Conservation (phyloP, 495 filamentous ascomycete species). For the Podospora comata region DNA sequence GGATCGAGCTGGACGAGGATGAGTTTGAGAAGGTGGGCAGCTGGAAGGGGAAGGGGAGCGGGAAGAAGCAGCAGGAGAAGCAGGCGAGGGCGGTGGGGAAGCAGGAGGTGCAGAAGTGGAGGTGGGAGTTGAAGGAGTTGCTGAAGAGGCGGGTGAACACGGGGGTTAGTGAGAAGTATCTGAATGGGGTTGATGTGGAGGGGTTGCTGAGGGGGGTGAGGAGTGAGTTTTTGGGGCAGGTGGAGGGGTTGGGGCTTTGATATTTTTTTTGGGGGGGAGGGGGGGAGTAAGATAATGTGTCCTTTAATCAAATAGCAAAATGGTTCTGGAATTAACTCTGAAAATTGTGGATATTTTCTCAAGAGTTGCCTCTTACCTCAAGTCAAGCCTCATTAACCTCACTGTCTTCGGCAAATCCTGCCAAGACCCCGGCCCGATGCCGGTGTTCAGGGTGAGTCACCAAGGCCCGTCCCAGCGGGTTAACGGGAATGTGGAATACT, state of each 20-base stretch:
- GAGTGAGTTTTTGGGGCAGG: constrained; percentile 43
- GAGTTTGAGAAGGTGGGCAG: constrained; percentile 63
- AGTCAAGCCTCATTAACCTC: neutral
- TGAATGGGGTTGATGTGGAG: constrained; percentile 80
- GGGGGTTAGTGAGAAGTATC: constrained; percentile 86
- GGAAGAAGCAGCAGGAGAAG: constrained; percentile 70
- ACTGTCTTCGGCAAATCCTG: neutral
- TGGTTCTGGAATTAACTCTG: neutral
- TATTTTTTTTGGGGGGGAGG: neutral
- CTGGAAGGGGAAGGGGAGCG: constrained; percentile 63
- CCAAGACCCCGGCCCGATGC: neutral
- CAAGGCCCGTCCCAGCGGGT: neutral
- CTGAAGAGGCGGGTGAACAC: constrained; percentile 78
- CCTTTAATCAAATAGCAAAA: too few species aligned
- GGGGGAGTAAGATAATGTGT: too few species aligned
- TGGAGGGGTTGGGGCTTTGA: constrained; percentile 39
- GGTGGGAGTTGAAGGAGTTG: constrained; percentile 60
- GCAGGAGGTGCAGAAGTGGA: constrained; percentile 61
- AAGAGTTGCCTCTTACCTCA: too few species aligned
- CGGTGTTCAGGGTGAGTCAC: neutral
- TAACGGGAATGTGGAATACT: neutral
- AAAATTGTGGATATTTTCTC: too few species aligned
- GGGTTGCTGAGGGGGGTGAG: constrained; percentile 63
- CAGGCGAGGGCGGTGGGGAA: constrained; percentile 66
- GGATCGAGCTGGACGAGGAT: constrained; percentile 89